These are phyloP conservation scores for Gyromitra esculenta DNA, from an alignment of 2,329 filamentous ascomycete species.

Conservation along the genomic window DNA sequence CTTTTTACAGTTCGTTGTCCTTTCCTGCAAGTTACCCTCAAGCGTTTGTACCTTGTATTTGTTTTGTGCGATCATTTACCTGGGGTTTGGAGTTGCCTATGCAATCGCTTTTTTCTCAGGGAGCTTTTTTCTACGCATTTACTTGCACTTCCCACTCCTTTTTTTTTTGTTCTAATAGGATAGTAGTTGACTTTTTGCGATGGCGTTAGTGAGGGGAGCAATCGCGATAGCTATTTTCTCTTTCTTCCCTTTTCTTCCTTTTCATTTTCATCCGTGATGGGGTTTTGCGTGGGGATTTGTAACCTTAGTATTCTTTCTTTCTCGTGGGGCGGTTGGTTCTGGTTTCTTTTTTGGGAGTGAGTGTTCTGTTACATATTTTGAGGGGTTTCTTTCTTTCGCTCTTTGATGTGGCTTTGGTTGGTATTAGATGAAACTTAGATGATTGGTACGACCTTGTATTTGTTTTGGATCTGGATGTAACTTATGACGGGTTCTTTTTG, in stretches of 20 bases:
- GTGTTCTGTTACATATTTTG: constrained; percentile 21
- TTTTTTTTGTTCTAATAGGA: constrained; percentile 8
- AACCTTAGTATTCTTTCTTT: constrained; percentile 26
- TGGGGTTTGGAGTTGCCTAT: background rate
- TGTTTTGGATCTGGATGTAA: constrained; percentile 23
- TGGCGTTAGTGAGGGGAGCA: constrained; percentile 18
- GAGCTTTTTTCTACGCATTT: background rate
- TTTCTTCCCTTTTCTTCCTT: constrained; percentile 1
- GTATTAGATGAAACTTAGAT: constrained; percentile 29
- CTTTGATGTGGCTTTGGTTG: background rate
- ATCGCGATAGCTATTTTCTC: constrained; percentile 8
- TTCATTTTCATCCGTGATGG: background rate
- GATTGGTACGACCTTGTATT: constrained; percentile 29
- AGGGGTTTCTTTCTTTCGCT: background rate
- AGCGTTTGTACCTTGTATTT: constrained; percentile 25
- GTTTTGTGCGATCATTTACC: constrained; percentile 1
- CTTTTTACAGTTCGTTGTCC: constrained; percentile 7
- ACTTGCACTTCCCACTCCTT: background rate
- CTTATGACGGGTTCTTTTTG: constrained; percentile 15
- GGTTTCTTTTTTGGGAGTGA: constrained; percentile 6
- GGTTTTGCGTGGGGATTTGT: constrained; percentile 20
- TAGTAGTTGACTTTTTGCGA: constrained; percentile 18
- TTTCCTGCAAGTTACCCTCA: constrained; percentile 14
- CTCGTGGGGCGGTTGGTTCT: background rate
- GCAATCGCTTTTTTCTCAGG: background rate